Conservation (phyloP, 2,329 filamentous ascomycete species). For the Plectosphaerella plurivora region DNA sequence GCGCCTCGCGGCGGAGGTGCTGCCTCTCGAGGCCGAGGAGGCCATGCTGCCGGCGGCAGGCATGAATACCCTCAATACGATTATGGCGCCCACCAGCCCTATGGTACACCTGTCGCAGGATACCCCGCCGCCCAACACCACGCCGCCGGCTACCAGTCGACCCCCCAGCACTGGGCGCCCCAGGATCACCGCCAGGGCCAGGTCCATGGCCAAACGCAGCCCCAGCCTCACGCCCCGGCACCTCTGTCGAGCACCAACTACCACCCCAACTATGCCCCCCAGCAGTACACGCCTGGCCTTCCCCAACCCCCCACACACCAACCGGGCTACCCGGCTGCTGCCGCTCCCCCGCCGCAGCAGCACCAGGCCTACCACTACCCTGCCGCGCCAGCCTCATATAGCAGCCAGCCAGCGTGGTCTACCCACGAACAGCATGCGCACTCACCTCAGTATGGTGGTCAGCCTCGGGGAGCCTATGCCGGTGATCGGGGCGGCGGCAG, state of each 20-base stretch:
- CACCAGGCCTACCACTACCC: neutral
- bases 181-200: conserved; percentile 17
- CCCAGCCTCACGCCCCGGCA: conserved; percentile 39
- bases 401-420: neutral
- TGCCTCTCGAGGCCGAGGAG: conserved; percentile 32
- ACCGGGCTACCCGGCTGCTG: neutral
- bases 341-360: neutral
- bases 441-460: conserved; percentile 16
- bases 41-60: conserved; percentile 30
- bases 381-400: neutral
- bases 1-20: conserved; percentile 32
- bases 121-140: conserved; percentile 28
- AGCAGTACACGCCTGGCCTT: conserved; percentile 31
- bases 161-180: conserved; percentile 32
- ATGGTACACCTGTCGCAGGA: conserved; percentile 17
- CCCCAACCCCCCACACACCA: conserved; percentile 26
- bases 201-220: conserved; percentile 14
- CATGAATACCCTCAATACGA: conserved; percentile 39
- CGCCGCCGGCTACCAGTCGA: conserved; percentile 30
- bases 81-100: conserved; percentile 32
- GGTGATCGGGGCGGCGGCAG: conserved; percentile 37
- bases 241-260: conserved; percentile 51
- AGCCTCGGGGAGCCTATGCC: conserved; percentile 37
- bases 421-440: neutral
- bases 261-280: conserved; percentile 55